phyloP scores from a whole-genome alignment of 1,284 basidiomycete genomes.

The Naganishia sp. region DNA sequence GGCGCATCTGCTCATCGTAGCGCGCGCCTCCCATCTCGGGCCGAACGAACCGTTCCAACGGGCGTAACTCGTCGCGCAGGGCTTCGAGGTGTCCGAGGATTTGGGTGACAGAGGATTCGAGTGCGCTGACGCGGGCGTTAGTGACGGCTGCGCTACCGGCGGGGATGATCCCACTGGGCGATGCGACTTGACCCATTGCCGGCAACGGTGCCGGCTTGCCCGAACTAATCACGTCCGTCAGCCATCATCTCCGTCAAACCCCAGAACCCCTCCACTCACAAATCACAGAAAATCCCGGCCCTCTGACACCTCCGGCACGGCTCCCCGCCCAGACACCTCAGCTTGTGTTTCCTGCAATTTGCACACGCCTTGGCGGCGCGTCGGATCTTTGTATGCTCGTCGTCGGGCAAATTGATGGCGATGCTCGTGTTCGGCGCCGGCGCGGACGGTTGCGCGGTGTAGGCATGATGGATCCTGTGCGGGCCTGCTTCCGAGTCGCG shows the following conservation, averaged over 20 bases:
- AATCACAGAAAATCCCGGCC: conserved; percentile 16
- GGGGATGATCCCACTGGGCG: not conserved
- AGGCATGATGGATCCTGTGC: conserved; percentile 6
- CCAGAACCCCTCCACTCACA: not conserved
- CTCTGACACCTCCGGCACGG: conserved; percentile 20
- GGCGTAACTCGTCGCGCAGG: conserved; percentile 4
- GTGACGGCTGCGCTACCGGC: not conserved
- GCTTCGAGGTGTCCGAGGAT: conserved; percentile 16
- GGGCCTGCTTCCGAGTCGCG: conserved; percentile 1
- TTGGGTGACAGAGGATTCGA: conserved; percentile 10
- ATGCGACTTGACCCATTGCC: not conserved
- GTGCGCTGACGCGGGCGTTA: conserved; percentile 7
- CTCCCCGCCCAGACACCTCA: conserved; percentile 23
- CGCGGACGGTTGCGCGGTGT: not conserved
- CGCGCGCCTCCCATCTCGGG: not conserved
- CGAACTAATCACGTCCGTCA: not conserved
- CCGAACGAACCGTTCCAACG: conserved; percentile 3
- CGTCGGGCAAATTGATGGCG: not conserved
- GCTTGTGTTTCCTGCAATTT: conserved; percentile 25
- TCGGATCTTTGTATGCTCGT: conserved; percentile 20
- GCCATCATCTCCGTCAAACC: not conserved
- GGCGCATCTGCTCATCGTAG: not conserved
- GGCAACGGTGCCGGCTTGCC: not conserved
- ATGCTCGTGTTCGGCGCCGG: conserved; percentile 3
- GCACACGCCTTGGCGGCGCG: conserved; percentile 25